Conservation (phyloP, 345 rosid species). For the Brassica napus region DNA sequence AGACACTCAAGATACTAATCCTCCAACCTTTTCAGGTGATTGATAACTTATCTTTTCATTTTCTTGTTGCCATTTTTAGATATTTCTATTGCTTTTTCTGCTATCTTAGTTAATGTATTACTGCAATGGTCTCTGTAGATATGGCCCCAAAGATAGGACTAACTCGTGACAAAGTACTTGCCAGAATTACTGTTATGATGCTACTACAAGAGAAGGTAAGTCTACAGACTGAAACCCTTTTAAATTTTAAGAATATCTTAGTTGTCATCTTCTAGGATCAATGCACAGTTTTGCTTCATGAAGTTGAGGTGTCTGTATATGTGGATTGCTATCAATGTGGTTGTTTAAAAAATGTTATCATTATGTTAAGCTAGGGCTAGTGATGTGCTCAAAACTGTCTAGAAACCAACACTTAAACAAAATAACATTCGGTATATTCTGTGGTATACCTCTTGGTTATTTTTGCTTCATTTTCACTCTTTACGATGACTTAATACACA, state of each 20-base stretch:
- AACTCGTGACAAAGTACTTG: conserved; percentile 56
- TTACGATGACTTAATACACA: neutral
- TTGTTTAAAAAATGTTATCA: neutral
- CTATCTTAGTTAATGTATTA: neutral
- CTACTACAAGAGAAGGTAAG: conserved; percentile 68
- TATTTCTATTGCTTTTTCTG: neutral
- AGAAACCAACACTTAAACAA: neutral
- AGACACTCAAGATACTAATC: conserved; percentile 43
- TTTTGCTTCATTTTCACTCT: neutral
- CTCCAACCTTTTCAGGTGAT: conserved; percentile 64
- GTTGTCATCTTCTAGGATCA: neutral
- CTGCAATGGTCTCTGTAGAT: conserved; percentile 51
- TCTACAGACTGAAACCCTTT: conserved; percentile 4
- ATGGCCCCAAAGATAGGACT: conserved; percentile 87
- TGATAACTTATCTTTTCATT: conserved; percentile 11
- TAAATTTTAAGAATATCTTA: neutral
- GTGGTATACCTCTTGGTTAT: neutral
- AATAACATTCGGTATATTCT: neutral
- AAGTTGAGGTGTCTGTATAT: neutral
- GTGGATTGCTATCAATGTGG: neutral
- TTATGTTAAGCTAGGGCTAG: neutral
- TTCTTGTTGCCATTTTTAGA: neutral
- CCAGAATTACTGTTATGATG: conserved; percentile 59
- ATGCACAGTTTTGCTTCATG: neutral
- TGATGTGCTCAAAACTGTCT: neutral